These are phyloP conservation scores for Metroxylon sagu DNA, from an alignment of 176 grass and related monocot genomes.

Conservation along the genomic window DNA sequence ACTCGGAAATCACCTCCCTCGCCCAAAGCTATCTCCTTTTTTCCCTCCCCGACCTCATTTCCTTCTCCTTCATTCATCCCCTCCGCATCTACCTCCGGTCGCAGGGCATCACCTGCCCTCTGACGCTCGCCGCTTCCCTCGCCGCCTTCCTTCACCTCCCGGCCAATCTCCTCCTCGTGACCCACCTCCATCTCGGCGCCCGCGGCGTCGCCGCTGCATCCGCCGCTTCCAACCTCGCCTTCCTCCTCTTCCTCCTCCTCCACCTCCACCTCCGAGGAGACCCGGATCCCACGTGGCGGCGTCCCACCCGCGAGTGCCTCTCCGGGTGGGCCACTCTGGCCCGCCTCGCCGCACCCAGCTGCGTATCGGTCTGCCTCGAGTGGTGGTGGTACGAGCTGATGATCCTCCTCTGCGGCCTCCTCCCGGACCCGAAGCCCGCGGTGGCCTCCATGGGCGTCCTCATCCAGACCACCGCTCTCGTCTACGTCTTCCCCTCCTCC, in stretches of 20 bases:
- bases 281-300: conserved; percentile 2
- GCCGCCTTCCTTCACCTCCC: conserved; percentile 51
- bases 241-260: conserved; percentile 38
- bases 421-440: conserved; percentile 65
- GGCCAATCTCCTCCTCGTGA: conserved; percentile 59
- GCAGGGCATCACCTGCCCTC: conserved; percentile 65
- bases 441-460: conserved; percentile 98
- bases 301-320: conserved; percentile 41
- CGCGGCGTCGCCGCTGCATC: conserved; percentile 60
- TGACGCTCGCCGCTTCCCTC: conserved; percentile 37
- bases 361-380: conserved; percentile 84
- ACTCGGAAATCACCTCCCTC: conserved; percentile 58
- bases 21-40: conserved; percentile 68
- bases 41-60: conserved; percentile 80
- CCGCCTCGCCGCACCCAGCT: conserved; percentile 63
- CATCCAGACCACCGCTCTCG: conserved; percentile 92
- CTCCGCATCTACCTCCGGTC: conserved; percentile 90
- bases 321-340: conserved; percentile 56
- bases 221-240: conserved; percentile 62
- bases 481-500: conserved; percentile 93
- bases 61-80: conserved; percentile 86
- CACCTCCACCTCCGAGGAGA: conserved; percentile 29
- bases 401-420: conserved; percentile 87
- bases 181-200: conserved; percentile 39
- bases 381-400: conserved; percentile 99